Conservation (phyloP, 306 rosid genomes). For the Fragaria nilgerrensis region DNA sequence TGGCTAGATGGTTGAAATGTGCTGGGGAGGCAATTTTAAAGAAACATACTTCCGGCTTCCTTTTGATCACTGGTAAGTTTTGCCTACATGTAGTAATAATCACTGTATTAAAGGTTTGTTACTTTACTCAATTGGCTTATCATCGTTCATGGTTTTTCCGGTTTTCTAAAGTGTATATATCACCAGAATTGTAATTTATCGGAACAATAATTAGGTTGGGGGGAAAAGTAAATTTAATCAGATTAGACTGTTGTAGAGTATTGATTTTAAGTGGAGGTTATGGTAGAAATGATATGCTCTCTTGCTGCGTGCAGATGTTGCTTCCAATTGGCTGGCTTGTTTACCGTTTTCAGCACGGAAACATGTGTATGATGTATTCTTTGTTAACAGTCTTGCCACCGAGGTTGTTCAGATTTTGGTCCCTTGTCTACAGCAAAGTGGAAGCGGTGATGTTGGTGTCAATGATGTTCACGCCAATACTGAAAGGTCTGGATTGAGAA, state of each 20-base stretch:
- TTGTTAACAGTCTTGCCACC: constrained; percentile 49
- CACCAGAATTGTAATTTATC: no score
- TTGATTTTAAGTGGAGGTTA: not conserved
- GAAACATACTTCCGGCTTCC: no score
- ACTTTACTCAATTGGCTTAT: no score
- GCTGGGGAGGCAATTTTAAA: no score
- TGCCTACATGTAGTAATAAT: no score
- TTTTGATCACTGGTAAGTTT: no score
- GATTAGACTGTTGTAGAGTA: not conserved
- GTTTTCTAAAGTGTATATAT: no score
- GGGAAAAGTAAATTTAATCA: not conserved
- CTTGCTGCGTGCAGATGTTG: constrained; percentile 65
- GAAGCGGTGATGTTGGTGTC: constrained; percentile 48
- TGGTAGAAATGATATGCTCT: constrained; percentile 13
- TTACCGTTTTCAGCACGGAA: constrained; percentile 65
- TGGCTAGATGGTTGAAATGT: no score
- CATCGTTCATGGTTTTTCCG: no score
- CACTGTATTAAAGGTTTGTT: no score
- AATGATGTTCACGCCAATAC: constrained; percentile 54
- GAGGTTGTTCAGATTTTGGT: constrained; percentile 84
- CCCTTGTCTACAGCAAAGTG: constrained; percentile 58
- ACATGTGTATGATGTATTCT: constrained; percentile 75
- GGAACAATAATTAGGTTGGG: not conserved
- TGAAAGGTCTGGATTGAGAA: constrained; percentile 51
- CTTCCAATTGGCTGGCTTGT: constrained; percentile 81